These are phyloP conservation scores for Aspergillus fumigatus DNA, from an alignment of 2,329 filamentous ascomycete genomes.

Conservation along the genomic window DNA sequence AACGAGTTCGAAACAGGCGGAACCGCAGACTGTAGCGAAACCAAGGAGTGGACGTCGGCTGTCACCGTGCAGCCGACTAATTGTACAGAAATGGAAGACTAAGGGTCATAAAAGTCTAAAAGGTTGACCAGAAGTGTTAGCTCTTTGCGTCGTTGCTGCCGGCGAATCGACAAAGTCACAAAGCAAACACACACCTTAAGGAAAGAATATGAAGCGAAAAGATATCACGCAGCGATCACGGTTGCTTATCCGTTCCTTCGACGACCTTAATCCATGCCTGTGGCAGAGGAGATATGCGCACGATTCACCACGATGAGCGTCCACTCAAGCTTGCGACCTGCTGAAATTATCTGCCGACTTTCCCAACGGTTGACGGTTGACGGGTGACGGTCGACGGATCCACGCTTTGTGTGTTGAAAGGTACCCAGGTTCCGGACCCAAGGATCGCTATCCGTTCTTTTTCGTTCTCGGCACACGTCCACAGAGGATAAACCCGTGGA, in stretches of 20 bases:
- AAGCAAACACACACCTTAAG: neutral
- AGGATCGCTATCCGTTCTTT: neutral
- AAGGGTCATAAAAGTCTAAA: constrained; percentile 4
- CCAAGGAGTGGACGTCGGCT: constrained; percentile 23
- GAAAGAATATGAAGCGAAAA: neutral
- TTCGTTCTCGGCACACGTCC: constrained; percentile 1
- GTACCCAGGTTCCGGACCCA: constrained; percentile 12
- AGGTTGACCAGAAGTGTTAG: constrained; percentile 6
- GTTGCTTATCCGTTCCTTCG: neutral
- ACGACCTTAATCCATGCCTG: neutral
- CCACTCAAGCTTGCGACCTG: neutral
- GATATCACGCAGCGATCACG: neutral
- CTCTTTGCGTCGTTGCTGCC: neutral
- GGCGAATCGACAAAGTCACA: neutral
- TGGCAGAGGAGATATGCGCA: neutral
- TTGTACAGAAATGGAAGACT: constrained; percentile 2
- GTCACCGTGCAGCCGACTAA: constrained; percentile 14
- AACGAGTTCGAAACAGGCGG: neutral
- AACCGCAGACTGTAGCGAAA: constrained; percentile 3
- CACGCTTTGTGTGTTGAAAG: constrained; percentile 10
- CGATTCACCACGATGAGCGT: neutral
- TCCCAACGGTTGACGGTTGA: constrained; percentile 1
- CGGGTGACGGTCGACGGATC: constrained; percentile 5
- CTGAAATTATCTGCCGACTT: neutral
- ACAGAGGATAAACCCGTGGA: neutral